Conservation (phyloP, 2,329 filamentous ascomycete species). For the Xylariaceae sp. region DNA sequence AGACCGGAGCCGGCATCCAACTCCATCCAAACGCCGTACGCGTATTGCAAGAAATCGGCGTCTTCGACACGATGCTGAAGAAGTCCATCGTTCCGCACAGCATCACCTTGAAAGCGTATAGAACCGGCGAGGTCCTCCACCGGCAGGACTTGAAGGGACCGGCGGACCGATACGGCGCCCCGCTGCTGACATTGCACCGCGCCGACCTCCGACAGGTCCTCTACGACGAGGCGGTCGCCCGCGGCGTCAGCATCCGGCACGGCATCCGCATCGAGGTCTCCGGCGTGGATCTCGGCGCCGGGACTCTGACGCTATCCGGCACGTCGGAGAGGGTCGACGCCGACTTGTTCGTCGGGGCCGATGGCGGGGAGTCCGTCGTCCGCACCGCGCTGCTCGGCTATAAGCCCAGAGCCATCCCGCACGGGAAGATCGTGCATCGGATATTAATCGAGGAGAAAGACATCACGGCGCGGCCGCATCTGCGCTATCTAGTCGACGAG, state of each 20-base stretch:
- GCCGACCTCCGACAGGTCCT: constrained; percentile 20
- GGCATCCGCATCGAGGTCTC: constrained; percentile 14
- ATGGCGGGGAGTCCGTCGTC: constrained; percentile 14
- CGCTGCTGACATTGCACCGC: constrained; percentile 21
- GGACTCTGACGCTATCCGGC: constrained; percentile 6
- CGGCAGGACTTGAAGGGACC: constrained; percentile 15
- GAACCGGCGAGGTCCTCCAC: constrained; percentile 19
- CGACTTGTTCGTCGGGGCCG: constrained; percentile 19
- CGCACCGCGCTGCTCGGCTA: constrained; percentile 15
- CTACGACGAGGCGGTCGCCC: constrained; percentile 19
- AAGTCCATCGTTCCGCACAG: constrained; percentile 13
- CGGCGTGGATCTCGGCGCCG: constrained; percentile 12
- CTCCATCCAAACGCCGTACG: constrained; percentile 22
- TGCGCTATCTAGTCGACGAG: constrained; percentile 16
- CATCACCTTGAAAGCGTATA: constrained; percentile 20
- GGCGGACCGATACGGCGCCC: constrained; percentile 15
- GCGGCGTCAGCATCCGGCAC: constrained; percentile 17
- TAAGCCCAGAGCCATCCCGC: constrained; percentile 15
- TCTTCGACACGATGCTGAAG: constrained; percentile 17
- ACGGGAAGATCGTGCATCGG: constrained; percentile 22
- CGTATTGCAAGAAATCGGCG: constrained; percentile 19
- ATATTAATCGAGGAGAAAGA: constrained; percentile 18
- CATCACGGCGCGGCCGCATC: constrained; percentile 14
- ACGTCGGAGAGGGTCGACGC: constrained; percentile 12
- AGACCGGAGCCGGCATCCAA: constrained; percentile 22